These are phyloP conservation scores for Ascomycota sp. DNA, from an alignment of 2,329 filamentous ascomycete species.

Conservation along the genomic window DNA sequence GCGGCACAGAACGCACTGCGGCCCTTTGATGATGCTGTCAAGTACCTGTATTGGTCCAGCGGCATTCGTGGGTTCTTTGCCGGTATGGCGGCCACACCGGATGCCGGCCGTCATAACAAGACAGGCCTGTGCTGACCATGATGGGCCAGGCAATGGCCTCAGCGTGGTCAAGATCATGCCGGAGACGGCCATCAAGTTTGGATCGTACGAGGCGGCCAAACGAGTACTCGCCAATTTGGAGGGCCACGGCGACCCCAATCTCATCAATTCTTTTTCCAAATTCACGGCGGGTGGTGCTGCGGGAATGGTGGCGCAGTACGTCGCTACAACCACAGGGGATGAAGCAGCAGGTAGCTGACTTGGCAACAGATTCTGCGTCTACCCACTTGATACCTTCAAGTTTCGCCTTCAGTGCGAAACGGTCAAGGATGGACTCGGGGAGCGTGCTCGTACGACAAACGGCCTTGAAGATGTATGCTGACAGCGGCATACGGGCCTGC, in stretches of 20 bases:
- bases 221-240: constrained; percentile 68
- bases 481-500: constrained; percentile 53
- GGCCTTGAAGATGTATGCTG: constrained; percentile 66
- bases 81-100: constrained; percentile 37
- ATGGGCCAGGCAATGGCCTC: constrained; percentile 74
- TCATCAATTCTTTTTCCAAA: constrained; percentile 67
- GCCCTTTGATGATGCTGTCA: constrained; percentile 53
- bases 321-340: constrained; percentile 2
- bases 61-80: constrained; percentile 82
- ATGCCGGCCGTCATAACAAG: too few species aligned
- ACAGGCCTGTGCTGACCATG: background rate
- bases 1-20: constrained; percentile 45
- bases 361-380: constrained; percentile 61
- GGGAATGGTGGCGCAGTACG: constrained; percentile 82
- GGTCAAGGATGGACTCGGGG: constrained; percentile 66
- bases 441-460: constrained; percentile 68
- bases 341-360: constrained; percentile 1
- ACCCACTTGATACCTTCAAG: constrained; percentile 73
- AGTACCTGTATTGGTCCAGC: constrained; percentile 67
- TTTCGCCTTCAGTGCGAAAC: constrained; percentile 83
- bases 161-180: constrained; percentile 98
- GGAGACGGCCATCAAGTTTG: constrained; percentile 95
- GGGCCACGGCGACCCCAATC: constrained; percentile 63
- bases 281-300: constrained; percentile 81
- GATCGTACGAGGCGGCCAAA: constrained; percentile 91